These are phyloP conservation scores for Linnemannia hyalina DNA, from an alignment of 192 early-diverging fungal species.

Conservation along the genomic window DNA sequence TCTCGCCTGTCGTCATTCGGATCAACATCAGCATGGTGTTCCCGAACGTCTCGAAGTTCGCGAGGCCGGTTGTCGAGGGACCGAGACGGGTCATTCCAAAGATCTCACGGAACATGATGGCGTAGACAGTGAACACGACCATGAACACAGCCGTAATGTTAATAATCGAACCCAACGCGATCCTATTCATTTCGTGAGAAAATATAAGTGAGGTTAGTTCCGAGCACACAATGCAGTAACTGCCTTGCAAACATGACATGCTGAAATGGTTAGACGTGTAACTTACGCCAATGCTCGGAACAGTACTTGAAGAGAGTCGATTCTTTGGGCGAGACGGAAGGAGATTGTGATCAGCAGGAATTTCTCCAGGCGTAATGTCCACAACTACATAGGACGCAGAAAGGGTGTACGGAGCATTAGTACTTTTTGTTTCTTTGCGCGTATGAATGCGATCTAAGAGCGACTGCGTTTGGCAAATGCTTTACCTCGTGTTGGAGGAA, in stretches of 20 bases:
- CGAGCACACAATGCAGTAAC: background rate
- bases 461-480: too few species aligned
- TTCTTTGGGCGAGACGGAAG: constrained; percentile 48
- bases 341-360: constrained; percentile 51
- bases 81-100: constrained; percentile 72
- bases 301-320: constrained; percentile 48
- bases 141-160: constrained; percentile 71
- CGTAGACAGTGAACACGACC: constrained; percentile 65
- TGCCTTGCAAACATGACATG: background rate
- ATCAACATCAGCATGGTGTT: constrained; percentile 65
- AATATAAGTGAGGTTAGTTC: background rate
- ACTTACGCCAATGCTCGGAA: constrained; percentile 53
- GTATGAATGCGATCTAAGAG: background rate
- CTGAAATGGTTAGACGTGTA: constrained; percentile 23
- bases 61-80: constrained; percentile 54
- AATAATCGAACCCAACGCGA: constrained; percentile 58
- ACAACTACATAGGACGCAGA: constrained; percentile 17
- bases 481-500: constrained; percentile 48
- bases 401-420: background rate
- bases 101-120: constrained; percentile 71
- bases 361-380: constrained; percentile 44
- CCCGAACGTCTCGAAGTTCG: constrained; percentile 66
- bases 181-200: constrained; percentile 24
- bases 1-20: constrained; percentile 70
- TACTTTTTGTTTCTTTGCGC: background rate